phyloP scores from a whole-genome alignment of 345 rosid genomes.

The Crucihimalaya himalaica region DNA sequence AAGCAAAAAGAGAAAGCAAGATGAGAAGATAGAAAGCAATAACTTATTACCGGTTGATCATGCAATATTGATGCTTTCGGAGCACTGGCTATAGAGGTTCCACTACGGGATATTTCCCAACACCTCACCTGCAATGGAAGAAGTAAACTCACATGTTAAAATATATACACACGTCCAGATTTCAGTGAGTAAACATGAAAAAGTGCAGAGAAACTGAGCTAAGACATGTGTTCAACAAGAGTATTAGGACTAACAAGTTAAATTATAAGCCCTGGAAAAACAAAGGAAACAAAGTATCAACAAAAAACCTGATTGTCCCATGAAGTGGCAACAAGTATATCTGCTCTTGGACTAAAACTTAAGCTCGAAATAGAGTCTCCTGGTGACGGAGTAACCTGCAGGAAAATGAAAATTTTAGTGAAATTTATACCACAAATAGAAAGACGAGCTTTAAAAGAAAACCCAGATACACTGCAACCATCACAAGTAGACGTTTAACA shows the following conservation, averaged over 20 bases:
- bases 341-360: slow-evolving; percentile 90
- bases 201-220: neutral
- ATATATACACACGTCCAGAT: neutral
- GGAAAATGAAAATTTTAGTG: neutral
- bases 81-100: slow-evolving; percentile 50
- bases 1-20: slow-evolving; percentile 20
- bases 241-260: neutral
- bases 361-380: slow-evolving; percentile 87
- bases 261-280: slow-evolving; percentile 6
- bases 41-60: slow-evolving; percentile 82
- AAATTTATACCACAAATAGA: neutral
- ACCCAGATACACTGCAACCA: neutral
- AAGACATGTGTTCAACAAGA: neutral
- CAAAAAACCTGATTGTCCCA: slow-evolving; percentile 96
- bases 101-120: slow-evolving; percentile 84
- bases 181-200: neutral
- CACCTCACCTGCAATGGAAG: slow-evolving; percentile 71
- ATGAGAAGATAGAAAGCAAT: slow-evolving; percentile 4
- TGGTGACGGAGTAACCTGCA: slow-evolving; percentile 86
- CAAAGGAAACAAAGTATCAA: neutral
- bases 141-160: slow-evolving; percentile 15
- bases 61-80: slow-evolving; percentile 87
- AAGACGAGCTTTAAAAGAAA: neutral
- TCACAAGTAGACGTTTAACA: neutral
- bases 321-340: slow-evolving; percentile 83